A percentile compares a stretch with the other conserved stretches of the same genome.
Evolutionary conservation across 2,329 filamentous ascomycete genomes (phyloP).

Genomic region (Penicillium sp.): DNA sequence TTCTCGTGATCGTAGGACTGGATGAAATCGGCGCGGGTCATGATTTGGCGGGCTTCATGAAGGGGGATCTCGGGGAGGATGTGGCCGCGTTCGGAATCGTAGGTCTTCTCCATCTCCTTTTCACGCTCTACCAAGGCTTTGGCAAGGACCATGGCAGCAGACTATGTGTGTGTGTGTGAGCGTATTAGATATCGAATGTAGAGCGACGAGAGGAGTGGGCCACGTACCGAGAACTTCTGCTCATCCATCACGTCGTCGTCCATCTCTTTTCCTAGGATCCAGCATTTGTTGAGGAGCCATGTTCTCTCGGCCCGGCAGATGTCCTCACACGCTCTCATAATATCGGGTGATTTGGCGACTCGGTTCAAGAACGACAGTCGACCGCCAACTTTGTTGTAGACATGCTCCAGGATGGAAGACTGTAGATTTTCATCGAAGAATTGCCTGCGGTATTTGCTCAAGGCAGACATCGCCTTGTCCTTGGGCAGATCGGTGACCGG

Average conservation of each 20-base stretch:
- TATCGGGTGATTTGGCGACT: conserved; percentile 81
- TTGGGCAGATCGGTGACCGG: conserved; percentile 81
- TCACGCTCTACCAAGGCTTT: conserved; percentile 85
- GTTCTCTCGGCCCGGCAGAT: conserved; percentile 71
- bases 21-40: conserved; percentile 95
- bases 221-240: conserved; percentile 84
- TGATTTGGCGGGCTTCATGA: conserved; percentile 81
- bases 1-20: conserved; percentile 89
- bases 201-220: background rate
- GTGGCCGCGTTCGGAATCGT: conserved; percentile 66
- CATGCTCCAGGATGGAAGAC: conserved; percentile 61
- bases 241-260: conserved; percentile 99
- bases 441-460: conserved; percentile 74
- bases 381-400: conserved; percentile 85
- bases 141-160: conserved; percentile 89
- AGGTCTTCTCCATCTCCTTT: conserved; percentile 58
- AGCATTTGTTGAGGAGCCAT: conserved; percentile 77
- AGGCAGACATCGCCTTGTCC: conserved; percentile 68
- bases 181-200: conserved; percentile 3
- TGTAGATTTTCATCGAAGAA: conserved; percentile 65
- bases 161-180: conserved; percentile 48
- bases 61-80: conserved; percentile 76
- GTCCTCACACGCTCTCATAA: conserved; percentile 71
- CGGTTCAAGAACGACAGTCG: conserved; percentile 82
- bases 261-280: conserved; percentile 72